Base-by-base conservation (phyloP, 805 yeast species). In the Peterozyma toletana region DNA sequence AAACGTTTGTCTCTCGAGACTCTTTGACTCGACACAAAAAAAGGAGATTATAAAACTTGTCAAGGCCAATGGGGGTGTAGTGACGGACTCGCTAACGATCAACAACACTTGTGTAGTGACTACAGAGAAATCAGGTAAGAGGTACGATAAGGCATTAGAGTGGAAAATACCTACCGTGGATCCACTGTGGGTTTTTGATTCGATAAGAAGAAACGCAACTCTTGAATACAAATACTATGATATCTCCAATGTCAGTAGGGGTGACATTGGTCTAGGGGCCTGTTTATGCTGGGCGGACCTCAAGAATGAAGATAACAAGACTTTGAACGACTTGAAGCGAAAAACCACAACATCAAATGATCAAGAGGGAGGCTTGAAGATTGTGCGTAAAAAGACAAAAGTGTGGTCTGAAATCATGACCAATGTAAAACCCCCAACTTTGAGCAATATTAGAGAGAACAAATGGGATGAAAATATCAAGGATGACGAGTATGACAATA, bases 111-210 rank as follows among this genome's bases (percentile, higher is more conserved):
- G 72, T 46, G 60, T 80, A 1, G 66, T 80, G 3, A 70, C 79
- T n/a, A 67, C 77, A 29, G 77, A 71, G 39, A 59, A 58, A 21
- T 54, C 60, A 14, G 87, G 87, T 0, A 71, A 66, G 45, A 53
- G 86, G 41, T 79, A 67, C 52, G 62, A 62, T 13, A 75, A 74
- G 53, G 80, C 80, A 3, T 35, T 68, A 2, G 76, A 74, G 53
- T 75, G 80, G 80, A 60, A 62, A 10, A 70, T 70, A 4, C 77
- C 78, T 1, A 68, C 68, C 1, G 69, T 74, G 29, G 78, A 75
- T 52, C 80, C 81, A 0, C 53, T 66, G 33, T 75, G 75, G 75
- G 57, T 77, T 3, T 54, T 62, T 30, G 79, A 77, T 53, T 63
- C 73, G 43, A 53, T 68, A 14, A 53, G 59, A 18, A 62, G 80